These are phyloP conservation scores for Candida sp. DNA, from an alignment of 1,139 yeast species.

Conservation along the genomic window DNA sequence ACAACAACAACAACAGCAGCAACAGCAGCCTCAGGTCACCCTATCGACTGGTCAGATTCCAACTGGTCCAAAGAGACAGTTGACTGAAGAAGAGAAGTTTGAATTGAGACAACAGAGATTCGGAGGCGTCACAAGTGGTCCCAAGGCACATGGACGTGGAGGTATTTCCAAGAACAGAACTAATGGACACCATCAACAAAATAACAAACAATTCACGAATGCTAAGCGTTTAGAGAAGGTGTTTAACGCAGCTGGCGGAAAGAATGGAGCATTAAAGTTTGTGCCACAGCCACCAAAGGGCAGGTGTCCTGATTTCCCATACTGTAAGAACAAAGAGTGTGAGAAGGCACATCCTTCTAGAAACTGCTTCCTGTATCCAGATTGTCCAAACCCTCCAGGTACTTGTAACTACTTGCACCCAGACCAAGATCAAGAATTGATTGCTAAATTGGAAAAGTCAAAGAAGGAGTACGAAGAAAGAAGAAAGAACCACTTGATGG, in stretches of 20 bases:
- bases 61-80: conserved; percentile 21
- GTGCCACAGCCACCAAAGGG: conserved; percentile 53
- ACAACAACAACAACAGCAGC: conserved; percentile 4
- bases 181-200: neutral
- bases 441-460: conserved; percentile 66
- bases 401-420: conserved; percentile 87
- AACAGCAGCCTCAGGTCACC: conserved; percentile 3
- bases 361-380: conserved; percentile 75
- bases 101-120: conserved; percentile 16
- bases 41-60: conserved; percentile 15
- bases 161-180: conserved; percentile 5
- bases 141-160: conserved; percentile 10
- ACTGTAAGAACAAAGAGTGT: conserved; percentile 72
- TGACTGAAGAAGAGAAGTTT: conserved; percentile 15
- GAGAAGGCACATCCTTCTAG: conserved; percentile 81
- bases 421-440: conserved; percentile 76
- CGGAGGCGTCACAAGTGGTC: conserved; percentile 8
- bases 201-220: conserved; percentile 26
- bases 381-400: conserved; percentile 80
- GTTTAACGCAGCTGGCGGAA: conserved; percentile 21
- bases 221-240: conserved; percentile 45
- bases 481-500: conserved; percentile 26
- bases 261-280: conserved; percentile 18
- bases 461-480: conserved; percentile 53
- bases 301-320: conserved; percentile 81